Evolutionary conservation across 2,329 filamentous ascomycete genomes (phyloP), one percentile per base, ranked within the genome.

Genomic region (Herpomyces periplanetae): DNA sequence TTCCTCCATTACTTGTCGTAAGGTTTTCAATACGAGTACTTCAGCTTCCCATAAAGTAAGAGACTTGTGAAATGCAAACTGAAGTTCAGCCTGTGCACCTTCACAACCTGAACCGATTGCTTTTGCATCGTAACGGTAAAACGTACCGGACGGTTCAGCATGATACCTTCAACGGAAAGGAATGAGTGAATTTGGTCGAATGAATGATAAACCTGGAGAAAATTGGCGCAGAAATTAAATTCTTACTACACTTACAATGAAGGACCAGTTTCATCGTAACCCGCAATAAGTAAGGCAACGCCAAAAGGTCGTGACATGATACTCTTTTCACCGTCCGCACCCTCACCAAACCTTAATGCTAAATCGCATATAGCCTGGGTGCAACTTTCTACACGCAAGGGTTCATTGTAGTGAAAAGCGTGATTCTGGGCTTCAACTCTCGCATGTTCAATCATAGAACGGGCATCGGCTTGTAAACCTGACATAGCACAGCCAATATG

Each of bases 1-100:
- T 57, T 96, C 80, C 45, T 96, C 80, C 80, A 96, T 96, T 30
- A 96, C 80, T 45, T 96, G 80, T 53, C 91, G 96, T 39, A 96
- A 42, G 14, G 80, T 96, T 56, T 91, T 91, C 34, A 96, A 49
- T 19, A 87, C 73, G 28, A 96, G 46, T 3, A 73, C 80, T 46
- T 96, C 80, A 23, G 80, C 80, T 36, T 96, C 80, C 22, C 53
- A 47, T 26, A 96, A 60, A 16, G 73, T 87, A 26, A 96, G 51
- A 22, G 75, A 91, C 45, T 84, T 85, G 49, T 96, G 80, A 36
- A 88, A 96, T 45, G 91, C 75, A 35, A 87, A 88, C 44, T 96
- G 80, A 34, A 96, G 47, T 45, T 96, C 80, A 14, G 80, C 80
- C 43, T 96, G 80, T 18, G 80, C 80, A 28, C 80, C 80, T 44